Percentiles rank a stretch among this genome's conserved stretches.
phyloP scores from a whole-genome alignment of 495 filamentous ascomycete species.

The Cercophora scortea region DNA sequence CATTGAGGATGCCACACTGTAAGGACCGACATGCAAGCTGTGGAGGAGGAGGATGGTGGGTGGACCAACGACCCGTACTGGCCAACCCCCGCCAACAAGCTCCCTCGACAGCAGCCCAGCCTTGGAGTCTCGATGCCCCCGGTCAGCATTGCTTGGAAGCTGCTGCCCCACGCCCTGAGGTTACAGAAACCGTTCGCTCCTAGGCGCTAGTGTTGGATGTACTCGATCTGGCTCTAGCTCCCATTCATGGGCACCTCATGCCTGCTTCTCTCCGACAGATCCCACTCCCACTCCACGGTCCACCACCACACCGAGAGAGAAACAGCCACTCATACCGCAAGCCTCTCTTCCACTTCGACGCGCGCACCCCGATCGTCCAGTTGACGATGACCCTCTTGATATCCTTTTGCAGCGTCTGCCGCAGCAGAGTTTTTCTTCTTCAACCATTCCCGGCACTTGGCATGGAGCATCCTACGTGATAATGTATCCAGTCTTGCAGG shows the following conservation, averaged over 20 bases:
- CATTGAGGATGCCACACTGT: too few relatives aligned
- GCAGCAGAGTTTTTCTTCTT: constrained; percentile 9
- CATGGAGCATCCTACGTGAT: background rate
- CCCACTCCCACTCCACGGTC: background rate
- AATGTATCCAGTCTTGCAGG: constrained; percentile 2
- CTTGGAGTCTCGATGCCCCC: background rate
- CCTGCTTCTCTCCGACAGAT: too few relatives aligned
- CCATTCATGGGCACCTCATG: too few relatives aligned
- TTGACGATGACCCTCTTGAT: constrained; percentile 10
- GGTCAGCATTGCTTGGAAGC: background rate
- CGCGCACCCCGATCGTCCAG: constrained; percentile 19
- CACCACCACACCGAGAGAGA: constrained; percentile 9
- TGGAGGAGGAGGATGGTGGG: too few relatives aligned
- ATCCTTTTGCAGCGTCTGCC: constrained; percentile 18
- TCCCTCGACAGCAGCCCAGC: background rate
- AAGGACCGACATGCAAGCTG: too few relatives aligned
- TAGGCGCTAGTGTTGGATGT: too few relatives aligned
- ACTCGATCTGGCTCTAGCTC: too few relatives aligned
- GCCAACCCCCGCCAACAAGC: too few relatives aligned
- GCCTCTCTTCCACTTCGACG: background rate
- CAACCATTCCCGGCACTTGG: background rate
- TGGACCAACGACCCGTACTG: too few relatives aligned
- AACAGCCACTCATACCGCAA: constrained; percentile 9
- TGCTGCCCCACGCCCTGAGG: constrained; percentile 3
- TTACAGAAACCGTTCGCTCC: background rate